Evolutionary conservation across 306 rosid species (phyloP).

Genomic region (Prunus mume): DNA sequence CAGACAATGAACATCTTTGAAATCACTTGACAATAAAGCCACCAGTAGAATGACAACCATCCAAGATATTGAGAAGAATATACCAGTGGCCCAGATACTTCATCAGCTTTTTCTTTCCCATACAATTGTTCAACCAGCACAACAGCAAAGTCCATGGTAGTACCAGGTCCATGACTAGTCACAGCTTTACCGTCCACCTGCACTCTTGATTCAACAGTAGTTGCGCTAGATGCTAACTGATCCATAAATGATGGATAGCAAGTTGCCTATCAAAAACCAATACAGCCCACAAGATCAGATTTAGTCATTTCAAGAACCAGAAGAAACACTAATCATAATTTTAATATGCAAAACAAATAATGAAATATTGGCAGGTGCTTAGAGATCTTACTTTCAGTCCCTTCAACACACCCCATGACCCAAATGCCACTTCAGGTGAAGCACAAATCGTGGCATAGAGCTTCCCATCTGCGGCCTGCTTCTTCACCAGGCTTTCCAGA

Average conservation of each 20-base stretch:
- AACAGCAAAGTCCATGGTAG: slow-evolving; percentile 80
- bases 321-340: background rate
- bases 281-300: slow-evolving; percentile 2
- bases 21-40: background rate
- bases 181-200: slow-evolving; percentile 78
- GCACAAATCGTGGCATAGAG: slow-evolving; percentile 86
- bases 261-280: slow-evolving; percentile 66
- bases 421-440: slow-evolving; percentile 88
- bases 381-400: slow-evolving; percentile 65
- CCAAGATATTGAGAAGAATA: slow-evolving; percentile 12
- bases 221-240: slow-evolving; percentile 59
- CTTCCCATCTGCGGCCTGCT: slow-evolving; percentile 73
- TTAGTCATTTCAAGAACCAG: background rate
- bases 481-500: slow-evolving; percentile 53
- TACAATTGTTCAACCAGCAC: slow-evolving; percentile 74
- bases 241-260: slow-evolving; percentile 81
- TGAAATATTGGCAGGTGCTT: background rate
- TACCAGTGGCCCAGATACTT: slow-evolving; percentile 89
- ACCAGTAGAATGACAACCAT: background rate
- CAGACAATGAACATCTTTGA: background rate
- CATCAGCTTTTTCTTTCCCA: slow-evolving; percentile 82
- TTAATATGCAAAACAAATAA: background rate
- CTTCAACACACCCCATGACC: slow-evolving; percentile 82
- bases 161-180: slow-evolving; percentile 90
- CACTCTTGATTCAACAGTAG: slow-evolving; percentile 77